phyloP scores from a whole-genome alignment of 192 early-diverging fungal genomes.

The Pilobolus umbonatus region DNA sequence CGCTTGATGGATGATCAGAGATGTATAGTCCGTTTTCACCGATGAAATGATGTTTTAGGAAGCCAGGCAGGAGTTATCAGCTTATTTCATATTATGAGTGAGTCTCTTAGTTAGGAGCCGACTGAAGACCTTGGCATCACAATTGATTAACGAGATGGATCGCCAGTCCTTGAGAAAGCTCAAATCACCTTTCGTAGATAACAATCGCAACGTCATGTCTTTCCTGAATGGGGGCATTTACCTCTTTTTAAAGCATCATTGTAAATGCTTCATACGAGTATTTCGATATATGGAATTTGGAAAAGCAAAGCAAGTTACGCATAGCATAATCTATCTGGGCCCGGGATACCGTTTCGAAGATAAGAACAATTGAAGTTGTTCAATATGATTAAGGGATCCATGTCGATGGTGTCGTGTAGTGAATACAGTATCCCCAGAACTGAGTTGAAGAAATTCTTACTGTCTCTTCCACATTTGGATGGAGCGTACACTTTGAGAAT shows the following conservation, averaged over 20 bases:
- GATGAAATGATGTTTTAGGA: neutral
- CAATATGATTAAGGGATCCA: too few species aligned
- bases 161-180: neutral
- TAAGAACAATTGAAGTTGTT: too few species aligned
- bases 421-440: too few species aligned
- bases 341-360: too few species aligned
- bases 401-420: too few species aligned
- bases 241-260: neutral
- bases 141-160: too few species aligned
- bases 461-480: too few species aligned
- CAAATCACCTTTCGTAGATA: neutral
- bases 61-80: constrained; percentile 9
- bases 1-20: neutral
- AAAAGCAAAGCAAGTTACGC: too few species aligned
- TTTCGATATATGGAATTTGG: too few species aligned
- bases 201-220: neutral
- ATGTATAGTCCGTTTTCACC: constrained; percentile 9
- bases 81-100: neutral
- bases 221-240: neutral
- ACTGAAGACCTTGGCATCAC: constrained; percentile 25
- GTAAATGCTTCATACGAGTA: neutral
- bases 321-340: too few species aligned
- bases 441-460: too few species aligned
- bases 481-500: too few species aligned
- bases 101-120: constrained; percentile 3